These are phyloP conservation scores for Leishmania tarentolae DNA, from an alignment of 208 protist genomes.

Conservation along the genomic window DNA sequence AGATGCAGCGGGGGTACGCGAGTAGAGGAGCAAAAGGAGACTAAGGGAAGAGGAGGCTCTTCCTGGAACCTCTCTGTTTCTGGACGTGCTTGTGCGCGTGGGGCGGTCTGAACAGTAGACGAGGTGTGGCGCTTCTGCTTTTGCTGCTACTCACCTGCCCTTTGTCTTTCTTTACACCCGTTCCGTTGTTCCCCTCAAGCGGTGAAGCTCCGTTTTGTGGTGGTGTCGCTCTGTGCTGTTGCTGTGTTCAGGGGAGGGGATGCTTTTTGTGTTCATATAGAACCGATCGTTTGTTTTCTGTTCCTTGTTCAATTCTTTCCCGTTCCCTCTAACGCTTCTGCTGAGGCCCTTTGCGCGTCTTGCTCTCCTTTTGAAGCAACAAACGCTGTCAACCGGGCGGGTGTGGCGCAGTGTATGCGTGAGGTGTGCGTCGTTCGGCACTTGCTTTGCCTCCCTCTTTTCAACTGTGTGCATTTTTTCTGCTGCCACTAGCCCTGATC, in stretches of 20 bases:
- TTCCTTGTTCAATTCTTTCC: no score
- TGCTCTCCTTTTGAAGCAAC: no score
- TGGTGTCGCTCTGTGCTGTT: neutral
- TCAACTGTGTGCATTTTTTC: neutral
- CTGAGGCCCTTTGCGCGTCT: no score
- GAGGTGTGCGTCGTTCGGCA: neutral
- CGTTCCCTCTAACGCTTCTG: no score
- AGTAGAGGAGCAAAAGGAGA: neutral
- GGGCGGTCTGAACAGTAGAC: neutral
- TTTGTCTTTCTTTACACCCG: neutral
- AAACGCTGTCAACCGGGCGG: no score
- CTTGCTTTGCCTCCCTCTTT: neutral
- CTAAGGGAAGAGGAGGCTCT: no score
- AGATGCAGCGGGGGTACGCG: neutral
- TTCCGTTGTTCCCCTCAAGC: neutral
- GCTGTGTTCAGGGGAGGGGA: neutral
- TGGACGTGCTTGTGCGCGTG: neutral
- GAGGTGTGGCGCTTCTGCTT: neutral
- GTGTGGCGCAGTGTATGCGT: neutral
- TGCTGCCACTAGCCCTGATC: no score
- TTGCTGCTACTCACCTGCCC: neutral
- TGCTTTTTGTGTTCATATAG: neutral
- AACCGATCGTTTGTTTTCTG: no score
- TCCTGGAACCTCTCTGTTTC: neutral
- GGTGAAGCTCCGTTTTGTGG: neutral